These are phyloP conservation scores for Eimeria mitis DNA, from an alignment of 169 alveolate species.

Conservation along the genomic window DNA sequence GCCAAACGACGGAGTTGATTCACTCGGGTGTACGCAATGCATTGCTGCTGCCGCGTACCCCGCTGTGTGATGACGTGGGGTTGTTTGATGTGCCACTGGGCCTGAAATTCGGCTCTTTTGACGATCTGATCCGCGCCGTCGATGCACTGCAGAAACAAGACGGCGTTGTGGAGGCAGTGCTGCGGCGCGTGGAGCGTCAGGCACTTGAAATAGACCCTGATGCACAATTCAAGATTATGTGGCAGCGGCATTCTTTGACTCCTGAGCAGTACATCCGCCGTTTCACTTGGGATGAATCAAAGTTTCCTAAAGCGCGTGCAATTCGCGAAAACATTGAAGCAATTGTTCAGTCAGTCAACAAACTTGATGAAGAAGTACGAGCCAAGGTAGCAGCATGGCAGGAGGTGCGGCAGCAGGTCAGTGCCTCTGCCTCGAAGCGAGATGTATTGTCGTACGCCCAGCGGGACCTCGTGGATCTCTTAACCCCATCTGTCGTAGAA, in stretches of 20 bases:
- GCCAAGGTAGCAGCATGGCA: slow-evolving; percentile 85
- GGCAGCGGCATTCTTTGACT: slow-evolving; percentile 80
- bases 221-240: slow-evolving; percentile 74
- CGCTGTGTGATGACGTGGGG: slow-evolving; percentile 84
- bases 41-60: slow-evolving; percentile 6
- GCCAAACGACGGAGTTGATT: slow-evolving; percentile 7
- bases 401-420: slow-evolving; percentile 84
- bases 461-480: slow-evolving; percentile 87
- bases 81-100: slow-evolving; percentile 86
- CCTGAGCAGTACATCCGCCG: slow-evolving; percentile 87
- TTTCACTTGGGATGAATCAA: slow-evolving; percentile 92
- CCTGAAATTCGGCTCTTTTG: slow-evolving; percentile 89
- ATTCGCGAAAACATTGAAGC: slow-evolving; percentile 86
- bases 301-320: slow-evolving; percentile 89
- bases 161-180: slow-evolving; percentile 85
- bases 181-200: slow-evolving; percentile 87
- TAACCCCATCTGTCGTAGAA: slow-evolving; percentile 87
- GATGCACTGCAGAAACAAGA: slow-evolving; percentile 87
- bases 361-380: slow-evolving; percentile 88
- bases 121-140: slow-evolving; percentile 84
- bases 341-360: slow-evolving; percentile 86
- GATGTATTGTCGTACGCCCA: slow-evolving; percentile 19
- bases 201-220: slow-evolving; percentile 84
- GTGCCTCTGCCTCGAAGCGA: slow-evolving; percentile 2
- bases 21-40: slow-evolving; percentile 18